A percentile compares a stretch with the other conserved stretches of the same genome.
These are phyloP conservation scores for Ophiostoma perfectum DNA, from an alignment of 2,329 filamentous ascomycete genomes.

Conservation along the genomic window DNA sequence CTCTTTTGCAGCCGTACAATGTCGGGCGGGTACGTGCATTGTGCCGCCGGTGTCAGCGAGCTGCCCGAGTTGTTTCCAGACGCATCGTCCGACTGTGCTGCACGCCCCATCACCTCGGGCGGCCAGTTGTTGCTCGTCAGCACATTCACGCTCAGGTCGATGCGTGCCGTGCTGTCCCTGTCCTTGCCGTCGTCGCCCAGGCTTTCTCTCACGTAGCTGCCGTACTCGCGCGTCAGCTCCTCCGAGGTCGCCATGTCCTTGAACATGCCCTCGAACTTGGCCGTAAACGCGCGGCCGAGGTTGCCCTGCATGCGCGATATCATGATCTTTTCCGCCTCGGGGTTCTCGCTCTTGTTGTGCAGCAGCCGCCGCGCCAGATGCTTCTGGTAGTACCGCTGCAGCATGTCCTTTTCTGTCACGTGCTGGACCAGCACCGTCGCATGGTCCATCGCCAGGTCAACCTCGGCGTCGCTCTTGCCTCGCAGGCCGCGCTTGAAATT, in stretches of 20 bases:
- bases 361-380: conserved; percentile 84
- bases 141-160: conserved; percentile 79
- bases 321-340: conserved; percentile 91
- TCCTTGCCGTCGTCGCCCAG: conserved; percentile 39
- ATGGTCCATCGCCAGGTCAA: conserved; percentile 79
- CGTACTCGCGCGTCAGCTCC: conserved; percentile 74
- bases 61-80: not conserved
- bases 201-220: conserved; percentile 52
- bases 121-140: conserved; percentile 95
- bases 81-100: not conserved
- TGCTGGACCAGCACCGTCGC: conserved; percentile 84
- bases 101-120: conserved; percentile 71
- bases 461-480: conserved; percentile 82
- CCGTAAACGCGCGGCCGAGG: conserved; percentile 87
- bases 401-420: conserved; percentile 85
- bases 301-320: conserved; percentile 96
- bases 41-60: conserved; percentile 31
- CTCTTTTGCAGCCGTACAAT: conserved; percentile 72
- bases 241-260: conserved; percentile 87
- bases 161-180: conserved; percentile 36
- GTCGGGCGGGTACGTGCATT: conserved; percentile 67
- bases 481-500: conserved; percentile 91
- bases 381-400: conserved; percentile 97
- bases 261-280: conserved; percentile 66
- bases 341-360: conserved; percentile 82